Base-by-base conservation (phyloP, 257 asterid species). In the Primulina tabacum region DNA sequence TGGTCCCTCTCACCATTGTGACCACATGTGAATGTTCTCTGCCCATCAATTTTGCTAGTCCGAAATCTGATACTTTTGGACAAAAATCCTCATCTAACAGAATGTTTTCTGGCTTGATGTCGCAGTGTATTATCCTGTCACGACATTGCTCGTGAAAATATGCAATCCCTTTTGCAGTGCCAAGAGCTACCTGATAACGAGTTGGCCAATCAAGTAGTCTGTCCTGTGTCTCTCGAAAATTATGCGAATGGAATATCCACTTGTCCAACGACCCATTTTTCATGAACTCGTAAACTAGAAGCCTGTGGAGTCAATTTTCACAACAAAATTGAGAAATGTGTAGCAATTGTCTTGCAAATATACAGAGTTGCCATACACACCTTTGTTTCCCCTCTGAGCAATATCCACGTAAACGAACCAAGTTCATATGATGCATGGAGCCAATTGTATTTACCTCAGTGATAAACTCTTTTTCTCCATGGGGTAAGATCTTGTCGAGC, bases 61-160 rank as follows among this genome's bases (percentile, higher is more conserved):
- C 98, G 24, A 92, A 92, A 82, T 92, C 98, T 2, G 96, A 89
- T 65, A 92, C 98, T 68, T 92, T 92, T 1, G 98, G 98, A 50
- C 92, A 83, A 40, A 89, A 89, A 47, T 81, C 78, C 74, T 88
- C 93, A n/a, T 92, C 98, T 73, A 92, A 60, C 53, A 92, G 88
- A 70, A 92, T 92, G 76, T 92, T 92, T 66, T 92, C 96, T 1
- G 98, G 98, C 78, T 92, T 92, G 82, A 92, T 92, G 71, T 92
- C 98, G 1, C 98, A 92, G 47, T 92, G 98, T 64, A 92, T 92
- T 8, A 92, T 83, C 78, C 96, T 88, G 62, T 89, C 78, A 32
- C 98, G 87, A 43, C 98, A 92, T 53, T 92, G 98, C 88, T 92
- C 96, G 57, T 92, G 96, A 75, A 92, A 92, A 69, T 92, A 92